Base-by-base conservation (phyloP, 768 basidiomycete genomes). In the Suillus bovinus region DNA sequence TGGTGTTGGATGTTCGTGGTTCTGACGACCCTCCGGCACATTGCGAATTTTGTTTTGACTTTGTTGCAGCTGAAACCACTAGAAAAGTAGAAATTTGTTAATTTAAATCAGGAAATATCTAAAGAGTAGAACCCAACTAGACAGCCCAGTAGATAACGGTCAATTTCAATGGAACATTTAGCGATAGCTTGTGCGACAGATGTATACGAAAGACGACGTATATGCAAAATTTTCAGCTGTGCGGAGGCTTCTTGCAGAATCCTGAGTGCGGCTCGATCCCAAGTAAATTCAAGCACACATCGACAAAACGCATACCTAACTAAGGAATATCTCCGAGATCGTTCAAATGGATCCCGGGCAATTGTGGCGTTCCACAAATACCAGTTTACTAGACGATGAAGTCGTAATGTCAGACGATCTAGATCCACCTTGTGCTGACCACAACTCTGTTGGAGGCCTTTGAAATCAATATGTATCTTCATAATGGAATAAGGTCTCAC, bases 1-100 rank as follows among this genome's bases (percentile, higher is more conserved):
- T n/a, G 58, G 44, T 62, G 73, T 69, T 36, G 69, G 70, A 49
- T 71, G 72, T 39, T 69, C 58, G 9, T 66, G 44, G 13, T 6
- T 49, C 47, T 49, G 24, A 16, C 7, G 47, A 62, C 38, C 70
- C 70, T 5, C n/a, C 20, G 6, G n/a, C n/a, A 34, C 4, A 11
- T 34, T 13, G 52, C 22, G n/a, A n/a, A 53, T n/a, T 4, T 34
- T 8, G 22, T 53, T 34, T 22, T 53, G 52, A 29, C 27, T 49
- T n/a, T 13, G 10, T 53, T 53, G 52, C 33, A 53, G 34, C 1
- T 53, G 52, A 2, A 8, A 53, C 31, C 31, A 53, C 52, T 53
- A 17, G 1, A 11, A 13, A 53, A 53, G n/a, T n/a, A n/a, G n/a
- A n/a, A n/a, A n/a, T n/a, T n/a, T n/a, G n/a, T n/a, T n/a, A n/a